Conservation (phyloP, 2,329 filamentous ascomycete genomes). For the Endocalyx cinctus region DNA sequence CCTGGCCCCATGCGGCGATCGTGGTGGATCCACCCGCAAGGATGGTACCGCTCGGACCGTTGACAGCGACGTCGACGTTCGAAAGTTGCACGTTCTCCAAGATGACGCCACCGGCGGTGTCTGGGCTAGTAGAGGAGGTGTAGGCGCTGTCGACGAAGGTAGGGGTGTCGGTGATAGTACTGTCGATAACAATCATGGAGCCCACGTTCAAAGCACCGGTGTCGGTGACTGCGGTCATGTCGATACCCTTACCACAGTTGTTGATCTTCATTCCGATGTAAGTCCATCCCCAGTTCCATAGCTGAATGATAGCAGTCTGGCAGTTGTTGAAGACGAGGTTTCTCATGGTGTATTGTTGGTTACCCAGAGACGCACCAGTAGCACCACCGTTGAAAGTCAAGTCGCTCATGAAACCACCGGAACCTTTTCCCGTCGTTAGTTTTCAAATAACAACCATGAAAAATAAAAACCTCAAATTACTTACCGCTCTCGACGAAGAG, state of each 20-base stretch:
- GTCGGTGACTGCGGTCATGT: constrained; percentile 48
- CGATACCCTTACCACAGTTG: constrained; percentile 55
- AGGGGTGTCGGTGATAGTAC: constrained; percentile 57
- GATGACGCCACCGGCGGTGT: constrained; percentile 52
- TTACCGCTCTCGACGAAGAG: constrained; percentile 29
- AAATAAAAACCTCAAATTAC: constrained; percentile 2
- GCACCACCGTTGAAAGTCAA: constrained; percentile 58
- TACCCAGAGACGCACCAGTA: constrained; percentile 58
- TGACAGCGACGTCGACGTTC: constrained; percentile 36
- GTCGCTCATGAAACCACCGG: constrained; percentile 46
- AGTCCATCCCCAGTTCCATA: constrained; percentile 73
- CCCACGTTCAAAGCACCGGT: constrained; percentile 58
- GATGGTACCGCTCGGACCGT: constrained; percentile 37
- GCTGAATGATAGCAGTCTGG: constrained; percentile 61
- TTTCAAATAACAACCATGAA: not conserved
- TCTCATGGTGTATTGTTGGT: constrained; percentile 66
- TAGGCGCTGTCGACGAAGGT: constrained; percentile 62
- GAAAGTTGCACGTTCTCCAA: constrained; percentile 44
- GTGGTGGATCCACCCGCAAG: constrained; percentile 50
- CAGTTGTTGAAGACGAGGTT: constrained; percentile 63
- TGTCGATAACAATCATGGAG: constrained; percentile 68
- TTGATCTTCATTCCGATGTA: constrained; percentile 58
- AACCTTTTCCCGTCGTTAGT: constrained; percentile 21
- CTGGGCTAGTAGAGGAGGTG: constrained; percentile 33
- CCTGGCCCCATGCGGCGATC: constrained; percentile 63